These are phyloP conservation scores for Scopulariopsis brevicaulis DNA, from an alignment of 2,329 filamentous ascomycete species.

Conservation along the genomic window DNA sequence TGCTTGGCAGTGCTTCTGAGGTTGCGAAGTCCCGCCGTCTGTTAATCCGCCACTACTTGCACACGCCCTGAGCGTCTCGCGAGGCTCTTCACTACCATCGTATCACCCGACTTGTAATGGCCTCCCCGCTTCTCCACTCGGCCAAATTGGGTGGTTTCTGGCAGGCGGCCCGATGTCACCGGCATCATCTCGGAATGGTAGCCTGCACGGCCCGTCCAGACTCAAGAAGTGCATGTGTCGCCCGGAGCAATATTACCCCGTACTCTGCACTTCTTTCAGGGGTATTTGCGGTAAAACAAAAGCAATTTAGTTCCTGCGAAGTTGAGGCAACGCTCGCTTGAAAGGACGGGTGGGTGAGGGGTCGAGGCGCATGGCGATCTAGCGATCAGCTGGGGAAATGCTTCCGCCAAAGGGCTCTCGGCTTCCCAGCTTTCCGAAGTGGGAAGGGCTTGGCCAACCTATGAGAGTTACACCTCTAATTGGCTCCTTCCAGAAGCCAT, in stretches of 20 bases:
- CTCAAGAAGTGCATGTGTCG: not conserved
- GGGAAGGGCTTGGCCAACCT: too few species aligned
- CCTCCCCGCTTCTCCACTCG: not conserved
- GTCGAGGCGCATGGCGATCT: not conserved
- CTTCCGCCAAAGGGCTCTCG: too few species aligned
- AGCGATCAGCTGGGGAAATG: too few species aligned
- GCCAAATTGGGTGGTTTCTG: not conserved
- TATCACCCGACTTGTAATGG: not conserved
- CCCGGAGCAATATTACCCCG: not conserved
- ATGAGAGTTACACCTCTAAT: too few species aligned
- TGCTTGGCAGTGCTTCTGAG: too few species aligned
- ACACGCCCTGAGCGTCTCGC: too few species aligned
- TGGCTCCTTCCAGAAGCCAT: too few species aligned
- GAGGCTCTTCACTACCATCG: not conserved
- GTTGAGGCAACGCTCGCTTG: not conserved
- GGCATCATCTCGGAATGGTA: not conserved
- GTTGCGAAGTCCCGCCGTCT: too few species aligned
- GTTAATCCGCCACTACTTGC: too few species aligned
- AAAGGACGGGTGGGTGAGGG: not conserved
- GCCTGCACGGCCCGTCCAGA: too few species aligned
- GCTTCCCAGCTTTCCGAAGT: too few species aligned
- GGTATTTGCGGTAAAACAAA: not conserved
- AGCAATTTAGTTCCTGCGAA: not conserved
- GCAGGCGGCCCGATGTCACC: not conserved
- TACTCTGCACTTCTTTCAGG: not conserved